Evolutionary conservation across 495 filamentous ascomycete genomes (phyloP).

Genomic region (Hyaloscypha hepaticicola): DNA sequence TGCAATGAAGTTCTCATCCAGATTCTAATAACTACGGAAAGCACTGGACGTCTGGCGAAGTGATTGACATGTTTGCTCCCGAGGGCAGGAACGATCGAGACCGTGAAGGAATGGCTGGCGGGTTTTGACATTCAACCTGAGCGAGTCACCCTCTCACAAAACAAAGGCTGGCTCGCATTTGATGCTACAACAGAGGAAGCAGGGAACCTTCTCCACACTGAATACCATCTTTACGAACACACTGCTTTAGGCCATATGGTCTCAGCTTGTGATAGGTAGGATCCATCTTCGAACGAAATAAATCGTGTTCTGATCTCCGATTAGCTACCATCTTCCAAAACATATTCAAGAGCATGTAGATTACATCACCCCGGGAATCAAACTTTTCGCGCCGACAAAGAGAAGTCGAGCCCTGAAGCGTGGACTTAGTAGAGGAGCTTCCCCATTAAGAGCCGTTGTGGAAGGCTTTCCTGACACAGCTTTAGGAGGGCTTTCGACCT

Average conservation of each 20-base stretch:
- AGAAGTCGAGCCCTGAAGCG: conserved; percentile 1
- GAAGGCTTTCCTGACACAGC: neutral
- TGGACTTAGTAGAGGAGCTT: conserved; percentile 4
- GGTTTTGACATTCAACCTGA: conserved; percentile 46
- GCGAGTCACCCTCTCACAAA: conserved; percentile 48
- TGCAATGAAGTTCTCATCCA: conserved; percentile 21
- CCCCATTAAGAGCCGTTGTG: neutral
- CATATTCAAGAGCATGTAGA: conserved; percentile 24
- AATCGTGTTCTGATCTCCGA: conserved; percentile 25
- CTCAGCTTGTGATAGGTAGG: conserved; percentile 12
- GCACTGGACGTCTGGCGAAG: conserved; percentile 43
- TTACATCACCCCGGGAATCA: conserved; percentile 29
- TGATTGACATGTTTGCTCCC: conserved; percentile 48
- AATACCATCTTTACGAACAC: conserved; percentile 59
- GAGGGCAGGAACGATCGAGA: conserved; percentile 39
- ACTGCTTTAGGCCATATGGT: conserved; percentile 38
- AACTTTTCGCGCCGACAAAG: conserved; percentile 21
- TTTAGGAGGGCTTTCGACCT: conserved; percentile 13
- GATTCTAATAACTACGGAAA: conserved; percentile 49
- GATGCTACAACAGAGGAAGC: conserved; percentile 51
- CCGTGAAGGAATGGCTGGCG: conserved; percentile 48
- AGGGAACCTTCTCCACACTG: conserved; percentile 54
- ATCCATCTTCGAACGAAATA: conserved; percentile 17
- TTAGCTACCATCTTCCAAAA: conserved; percentile 21
- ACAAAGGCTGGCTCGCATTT: conserved; percentile 48